Conservation (phyloP, 495 filamentous ascomycete genomes). For the Hypoxylon cercidicola region DNA sequence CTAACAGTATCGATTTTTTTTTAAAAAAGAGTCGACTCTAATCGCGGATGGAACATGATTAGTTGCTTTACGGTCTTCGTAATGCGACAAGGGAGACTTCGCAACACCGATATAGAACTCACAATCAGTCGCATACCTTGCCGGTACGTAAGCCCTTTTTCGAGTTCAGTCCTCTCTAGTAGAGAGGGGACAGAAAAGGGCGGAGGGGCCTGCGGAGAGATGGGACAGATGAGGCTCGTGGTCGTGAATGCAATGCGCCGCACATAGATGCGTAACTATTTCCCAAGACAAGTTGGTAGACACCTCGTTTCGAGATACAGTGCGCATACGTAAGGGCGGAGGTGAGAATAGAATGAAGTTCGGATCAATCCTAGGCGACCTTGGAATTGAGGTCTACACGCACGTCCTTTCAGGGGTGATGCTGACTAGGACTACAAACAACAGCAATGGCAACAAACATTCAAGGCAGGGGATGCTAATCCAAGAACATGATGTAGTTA, state of each 20-base stretch:
- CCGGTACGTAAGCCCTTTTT: constrained; percentile 4
- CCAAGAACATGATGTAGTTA: constrained; percentile 8
- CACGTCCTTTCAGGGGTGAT: constrained; percentile 38
- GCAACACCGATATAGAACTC: constrained; percentile 26
- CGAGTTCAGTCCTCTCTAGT: constrained; percentile 19
- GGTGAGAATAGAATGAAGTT: constrained; percentile 10
- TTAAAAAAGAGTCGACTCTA: constrained; percentile 9
- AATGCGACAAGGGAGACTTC: constrained; percentile 10
- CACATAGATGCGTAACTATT: constrained; percentile 16
- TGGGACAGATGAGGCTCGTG: constrained; percentile 3
- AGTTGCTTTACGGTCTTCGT: constrained; percentile 14
- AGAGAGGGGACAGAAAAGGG: background rate
- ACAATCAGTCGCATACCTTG: constrained; percentile 21
- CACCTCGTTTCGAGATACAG: constrained; percentile 10
- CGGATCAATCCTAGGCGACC: constrained; percentile 6
- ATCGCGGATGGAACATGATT: constrained; percentile 9
- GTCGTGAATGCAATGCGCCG: constrained; percentile 16
- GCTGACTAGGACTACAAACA: constrained; percentile 38
- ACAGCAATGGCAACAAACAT: constrained; percentile 32
- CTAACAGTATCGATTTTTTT: constrained; percentile 14
- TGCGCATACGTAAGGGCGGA: constrained; percentile 25
- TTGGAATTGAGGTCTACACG: constrained; percentile 1
- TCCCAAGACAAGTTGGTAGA: constrained; percentile 1
- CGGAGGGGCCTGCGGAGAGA: background rate
- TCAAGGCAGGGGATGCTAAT: constrained; percentile 17